A percentile compares a stretch with the other conserved stretches of the same genome.
Conservation (phyloP, 164 flowering plant genomes). For the Houttuynia cordata region DNA sequence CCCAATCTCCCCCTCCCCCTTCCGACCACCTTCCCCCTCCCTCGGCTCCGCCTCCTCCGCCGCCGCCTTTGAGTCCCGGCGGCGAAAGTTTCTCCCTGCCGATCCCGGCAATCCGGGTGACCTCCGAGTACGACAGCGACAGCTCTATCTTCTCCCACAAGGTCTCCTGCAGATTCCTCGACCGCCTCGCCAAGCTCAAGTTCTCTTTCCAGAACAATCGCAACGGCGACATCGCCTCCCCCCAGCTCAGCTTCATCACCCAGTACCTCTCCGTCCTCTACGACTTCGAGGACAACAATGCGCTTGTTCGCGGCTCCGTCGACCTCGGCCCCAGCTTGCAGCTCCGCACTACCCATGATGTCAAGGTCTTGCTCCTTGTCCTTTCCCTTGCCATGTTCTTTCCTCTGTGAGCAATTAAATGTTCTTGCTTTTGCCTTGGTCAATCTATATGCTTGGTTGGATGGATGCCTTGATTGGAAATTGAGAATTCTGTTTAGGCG, state of each 20-base stretch:
- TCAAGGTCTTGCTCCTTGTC: conserved; percentile 35
- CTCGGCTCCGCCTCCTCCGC: not conserved
- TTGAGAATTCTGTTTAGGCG: too few species aligned
- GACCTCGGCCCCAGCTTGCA: conserved; percentile 39
- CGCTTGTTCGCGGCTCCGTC: conserved; percentile 37
- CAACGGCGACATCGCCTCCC: conserved; percentile 44
- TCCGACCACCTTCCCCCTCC: not conserved
- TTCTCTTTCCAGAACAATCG: conserved; percentile 46
- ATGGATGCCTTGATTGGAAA: too few species aligned
- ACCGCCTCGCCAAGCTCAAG: conserved; percentile 69
- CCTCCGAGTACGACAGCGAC: conserved; percentile 87
- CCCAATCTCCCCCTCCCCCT: not conserved
- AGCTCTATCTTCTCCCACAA: conserved; percentile 53
- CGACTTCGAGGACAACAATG: conserved; percentile 54
- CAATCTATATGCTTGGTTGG: too few species aligned
- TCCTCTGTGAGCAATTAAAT: too few species aligned
- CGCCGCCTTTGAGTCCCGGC: conserved; percentile 12
- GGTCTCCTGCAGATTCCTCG: conserved; percentile 73
- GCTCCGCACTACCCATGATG: conserved; percentile 47
- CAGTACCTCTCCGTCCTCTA: conserved; percentile 53
- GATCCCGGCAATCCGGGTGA: conserved; percentile 52
- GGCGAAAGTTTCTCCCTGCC: conserved; percentile 15
- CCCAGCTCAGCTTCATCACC: conserved; percentile 40
- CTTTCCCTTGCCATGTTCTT: not conserved
- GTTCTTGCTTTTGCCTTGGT: too few species aligned